These are phyloP conservation scores for Fraxinus excelsior DNA, from an alignment of 257 asterid species.

Conservation along the genomic window DNA sequence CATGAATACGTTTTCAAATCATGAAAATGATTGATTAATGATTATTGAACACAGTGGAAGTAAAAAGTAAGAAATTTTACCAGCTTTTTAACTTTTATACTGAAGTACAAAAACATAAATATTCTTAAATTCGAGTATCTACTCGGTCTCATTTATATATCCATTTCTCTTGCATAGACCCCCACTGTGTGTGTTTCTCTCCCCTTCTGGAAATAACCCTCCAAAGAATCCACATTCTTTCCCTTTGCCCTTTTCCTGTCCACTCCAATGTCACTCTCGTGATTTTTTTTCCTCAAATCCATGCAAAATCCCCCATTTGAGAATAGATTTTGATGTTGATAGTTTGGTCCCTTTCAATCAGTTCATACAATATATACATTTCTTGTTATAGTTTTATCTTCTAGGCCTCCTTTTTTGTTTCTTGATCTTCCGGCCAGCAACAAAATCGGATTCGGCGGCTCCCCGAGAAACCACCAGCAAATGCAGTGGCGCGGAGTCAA, in stretches of 20 bases:
- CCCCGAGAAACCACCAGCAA: neutral
- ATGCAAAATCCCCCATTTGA: neutral
- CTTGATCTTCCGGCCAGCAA: neutral
- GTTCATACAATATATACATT: constrained; percentile 14
- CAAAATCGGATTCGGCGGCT: neutral
- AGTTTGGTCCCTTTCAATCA: constrained; percentile 56
- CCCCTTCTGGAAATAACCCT: constrained; percentile 12
- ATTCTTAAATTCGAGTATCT: neutral
- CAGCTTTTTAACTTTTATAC: neutral
- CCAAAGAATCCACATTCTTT: neutral
- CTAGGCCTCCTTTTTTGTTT: neutral
- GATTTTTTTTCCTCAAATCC: constrained; percentile 1
- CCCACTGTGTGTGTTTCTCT: constrained; percentile 6
- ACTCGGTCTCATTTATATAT: constrained; percentile 8
- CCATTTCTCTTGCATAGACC: neutral
- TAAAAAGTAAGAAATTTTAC: neutral
- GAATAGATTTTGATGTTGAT: constrained; percentile 52
- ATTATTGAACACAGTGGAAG: neutral
- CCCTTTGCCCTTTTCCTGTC: neutral
- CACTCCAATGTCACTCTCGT: constrained; percentile 23
- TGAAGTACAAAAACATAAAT: neutral
- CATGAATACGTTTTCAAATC: no score
- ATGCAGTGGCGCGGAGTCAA: neutral
- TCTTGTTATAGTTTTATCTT: neutral
- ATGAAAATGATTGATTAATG: neutral